Evolutionary conservation across 805 yeast genomes (phyloP).

Genomic region (Candida rishiriensis): DNA sequence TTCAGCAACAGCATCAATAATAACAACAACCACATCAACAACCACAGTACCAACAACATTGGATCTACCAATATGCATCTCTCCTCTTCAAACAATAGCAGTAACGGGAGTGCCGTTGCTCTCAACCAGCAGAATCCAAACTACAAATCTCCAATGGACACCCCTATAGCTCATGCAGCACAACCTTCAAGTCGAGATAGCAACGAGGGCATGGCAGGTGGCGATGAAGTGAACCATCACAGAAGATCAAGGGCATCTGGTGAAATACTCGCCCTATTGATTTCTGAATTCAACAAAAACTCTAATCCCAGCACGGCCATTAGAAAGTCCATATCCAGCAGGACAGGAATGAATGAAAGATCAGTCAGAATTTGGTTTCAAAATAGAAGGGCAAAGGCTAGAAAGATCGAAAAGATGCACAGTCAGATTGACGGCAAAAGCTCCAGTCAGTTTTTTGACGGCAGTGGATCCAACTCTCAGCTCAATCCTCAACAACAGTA

Average conservation of each 20-base stretch:
- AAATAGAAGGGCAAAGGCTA: conserved; percentile 73
- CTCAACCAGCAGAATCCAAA: not conserved
- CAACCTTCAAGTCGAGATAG: not conserved
- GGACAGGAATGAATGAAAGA: conserved; percentile 79
- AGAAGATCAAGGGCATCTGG: conserved; percentile 44
- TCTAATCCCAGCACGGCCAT: conserved; percentile 73
- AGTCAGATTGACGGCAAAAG: conserved; percentile 13
- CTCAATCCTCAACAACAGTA: not conserved
- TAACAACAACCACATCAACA: not conserved
- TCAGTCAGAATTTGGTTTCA: conserved; percentile 94
- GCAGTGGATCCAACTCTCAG: conserved; percentile 1
- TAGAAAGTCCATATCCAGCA: conserved; percentile 63
- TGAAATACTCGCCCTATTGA: conserved; percentile 64
- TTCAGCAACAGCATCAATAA: not conserved
- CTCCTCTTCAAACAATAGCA: no score
- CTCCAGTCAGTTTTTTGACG: not conserved
- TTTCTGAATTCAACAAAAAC: conserved; percentile 64
- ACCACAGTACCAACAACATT: not conserved
- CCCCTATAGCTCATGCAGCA: not conserved
- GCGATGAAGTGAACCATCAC: conserved; percentile 16
- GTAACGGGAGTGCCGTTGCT: no score
- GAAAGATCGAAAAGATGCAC: conserved; percentile 56
- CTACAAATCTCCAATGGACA: conserved; percentile 1
- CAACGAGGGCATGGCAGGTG: conserved; percentile 4
- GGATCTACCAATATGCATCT: no score